These are phyloP conservation scores for Brassica nigra DNA, from an alignment of 345 rosid genomes.

Conservation along the genomic window DNA sequence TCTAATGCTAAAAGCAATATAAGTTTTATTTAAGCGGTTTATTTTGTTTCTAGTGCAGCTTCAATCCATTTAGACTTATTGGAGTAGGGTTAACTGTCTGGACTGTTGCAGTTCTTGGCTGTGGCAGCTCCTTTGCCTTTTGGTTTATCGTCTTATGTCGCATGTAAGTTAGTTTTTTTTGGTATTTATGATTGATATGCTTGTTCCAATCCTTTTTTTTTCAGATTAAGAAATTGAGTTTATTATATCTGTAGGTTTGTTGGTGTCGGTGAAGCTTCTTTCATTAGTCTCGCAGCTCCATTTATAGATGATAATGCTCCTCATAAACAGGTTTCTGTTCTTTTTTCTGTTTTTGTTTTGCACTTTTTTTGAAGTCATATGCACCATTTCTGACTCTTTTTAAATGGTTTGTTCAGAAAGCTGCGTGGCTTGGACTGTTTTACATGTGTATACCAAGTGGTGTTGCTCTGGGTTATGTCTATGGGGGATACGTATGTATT, in stretches of 20 bases:
- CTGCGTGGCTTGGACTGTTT: slow-evolving; percentile 85
- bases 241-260: slow-evolving; percentile 62
- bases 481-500: slow-evolving; percentile 79
- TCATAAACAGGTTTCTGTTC: slow-evolving; percentile 53
- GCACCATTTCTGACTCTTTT: not conserved
- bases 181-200: not conserved
- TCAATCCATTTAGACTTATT: slow-evolving; percentile 88
- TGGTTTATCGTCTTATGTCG: slow-evolving; percentile 82
- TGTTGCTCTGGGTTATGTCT: slow-evolving; percentile 86
- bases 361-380: not conserved
- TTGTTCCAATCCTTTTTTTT: not conserved
- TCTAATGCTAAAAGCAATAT: not conserved
- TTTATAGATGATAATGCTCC: slow-evolving; percentile 97
- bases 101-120: slow-evolving; percentile 84
- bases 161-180: slow-evolving; percentile 55
- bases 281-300: slow-evolving; percentile 98
- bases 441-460: slow-evolving; percentile 98
- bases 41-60: slow-evolving; percentile 50
- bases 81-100: slow-evolving; percentile 89
- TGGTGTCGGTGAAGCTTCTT: slow-evolving; percentile 98
- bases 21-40: not conserved
- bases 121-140: slow-evolving; percentile 73
- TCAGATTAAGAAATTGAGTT: not conserved
- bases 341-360: slow-evolving; percentile 12
- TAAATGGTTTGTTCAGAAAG: slow-evolving; percentile 54